A percentile compares a stretch with the other conserved stretches of the same genome.
phyloP scores from a whole-genome alignment of 2,329 filamentous ascomycete genomes.

The Cercospora berteroae region DNA sequence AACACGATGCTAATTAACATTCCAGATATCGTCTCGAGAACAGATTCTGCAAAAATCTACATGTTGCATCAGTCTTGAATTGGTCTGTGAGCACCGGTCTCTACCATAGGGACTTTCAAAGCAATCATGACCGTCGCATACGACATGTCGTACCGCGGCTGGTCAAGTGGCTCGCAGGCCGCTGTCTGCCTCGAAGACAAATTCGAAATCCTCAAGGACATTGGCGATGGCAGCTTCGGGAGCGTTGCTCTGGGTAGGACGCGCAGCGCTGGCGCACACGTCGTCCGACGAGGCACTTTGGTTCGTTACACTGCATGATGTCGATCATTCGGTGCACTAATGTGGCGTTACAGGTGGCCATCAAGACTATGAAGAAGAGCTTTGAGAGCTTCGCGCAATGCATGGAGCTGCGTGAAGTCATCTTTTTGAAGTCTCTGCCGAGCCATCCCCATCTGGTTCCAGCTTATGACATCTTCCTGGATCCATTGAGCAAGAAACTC shows the following conservation, averaged over 20 bases:
- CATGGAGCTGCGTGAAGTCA: conserved; percentile 90
- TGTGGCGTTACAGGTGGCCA: conserved; percentile 69
- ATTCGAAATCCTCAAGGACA: conserved; percentile 96
- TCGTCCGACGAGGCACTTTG: conserved; percentile 87
- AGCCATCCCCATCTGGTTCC: conserved; percentile 91
- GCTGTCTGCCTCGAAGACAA: conserved; percentile 74
- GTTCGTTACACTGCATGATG: conserved; percentile 52
- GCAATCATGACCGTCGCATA: conserved; percentile 72
- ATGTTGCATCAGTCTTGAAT: conserved; percentile 30
- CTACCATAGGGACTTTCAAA: conserved; percentile 22
- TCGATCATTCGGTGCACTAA: neutral
- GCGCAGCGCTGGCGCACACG: conserved; percentile 80
- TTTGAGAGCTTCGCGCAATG: conserved; percentile 91
- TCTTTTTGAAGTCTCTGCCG: conserved; percentile 88
- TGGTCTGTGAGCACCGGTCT: conserved; percentile 27
- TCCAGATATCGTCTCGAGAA: conserved; percentile 1
- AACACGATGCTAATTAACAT: conserved; percentile 1
- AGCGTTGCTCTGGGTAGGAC: conserved; percentile 91
- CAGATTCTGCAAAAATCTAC: conserved; percentile 14
- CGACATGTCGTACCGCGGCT: conserved; percentile 63
- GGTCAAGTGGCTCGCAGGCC: conserved; percentile 50
- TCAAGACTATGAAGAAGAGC: conserved; percentile 99
- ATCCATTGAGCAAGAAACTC: conserved; percentile 91
- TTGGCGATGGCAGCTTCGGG: conserved; percentile 97
- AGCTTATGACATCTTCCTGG: conserved; percentile 95